phyloP scores from a whole-genome alignment of 805 yeast genomes.

The Cyberlindnera saturnus region DNA sequence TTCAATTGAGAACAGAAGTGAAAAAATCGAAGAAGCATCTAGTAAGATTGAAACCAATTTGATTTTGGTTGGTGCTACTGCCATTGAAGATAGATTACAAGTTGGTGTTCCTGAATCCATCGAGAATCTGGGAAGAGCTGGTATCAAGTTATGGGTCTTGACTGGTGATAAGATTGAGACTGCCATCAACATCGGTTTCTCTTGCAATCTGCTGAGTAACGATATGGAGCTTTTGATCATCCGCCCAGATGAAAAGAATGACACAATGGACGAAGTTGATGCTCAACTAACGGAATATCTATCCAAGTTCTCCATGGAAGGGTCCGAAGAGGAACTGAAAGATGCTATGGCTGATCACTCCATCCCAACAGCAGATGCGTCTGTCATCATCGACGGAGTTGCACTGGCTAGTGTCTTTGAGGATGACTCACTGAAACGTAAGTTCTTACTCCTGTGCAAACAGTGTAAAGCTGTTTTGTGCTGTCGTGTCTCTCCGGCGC shows the following conservation, averaged over 20 bases:
- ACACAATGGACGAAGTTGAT: constrained; percentile 2
- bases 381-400: constrained; percentile 72
- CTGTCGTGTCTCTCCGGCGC: constrained; percentile 96
- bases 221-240: constrained; percentile 69
- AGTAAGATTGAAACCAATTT: constrained; percentile 64
- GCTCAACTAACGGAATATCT: constrained; percentile 32
- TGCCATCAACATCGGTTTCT: constrained; percentile 97
- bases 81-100: constrained; percentile 81
- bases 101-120: constrained; percentile 84
- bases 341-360: constrained; percentile 51
- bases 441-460: constrained; percentile 66
- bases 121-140: constrained; percentile 63
- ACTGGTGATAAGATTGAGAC: constrained; percentile 99
- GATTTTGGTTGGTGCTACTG: constrained; percentile 71
- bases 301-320: constrained; percentile 50
- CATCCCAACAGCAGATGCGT: constrained; percentile 63
- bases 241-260: constrained; percentile 36
- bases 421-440: constrained; percentile 35
- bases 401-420: constrained; percentile 52
- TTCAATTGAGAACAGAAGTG: constrained; percentile 60
- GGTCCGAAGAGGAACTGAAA: constrained; percentile 49
- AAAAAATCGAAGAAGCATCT: constrained; percentile 66
- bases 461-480: constrained; percentile 85
- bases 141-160: constrained; percentile 77
- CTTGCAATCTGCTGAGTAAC: constrained; percentile 80